A percentile compares a stretch with the other conserved stretches of the same genome.
Conservation (phyloP, 2,329 filamentous ascomycete species). For the Immersiporthe knoxdaviesiana region DNA sequence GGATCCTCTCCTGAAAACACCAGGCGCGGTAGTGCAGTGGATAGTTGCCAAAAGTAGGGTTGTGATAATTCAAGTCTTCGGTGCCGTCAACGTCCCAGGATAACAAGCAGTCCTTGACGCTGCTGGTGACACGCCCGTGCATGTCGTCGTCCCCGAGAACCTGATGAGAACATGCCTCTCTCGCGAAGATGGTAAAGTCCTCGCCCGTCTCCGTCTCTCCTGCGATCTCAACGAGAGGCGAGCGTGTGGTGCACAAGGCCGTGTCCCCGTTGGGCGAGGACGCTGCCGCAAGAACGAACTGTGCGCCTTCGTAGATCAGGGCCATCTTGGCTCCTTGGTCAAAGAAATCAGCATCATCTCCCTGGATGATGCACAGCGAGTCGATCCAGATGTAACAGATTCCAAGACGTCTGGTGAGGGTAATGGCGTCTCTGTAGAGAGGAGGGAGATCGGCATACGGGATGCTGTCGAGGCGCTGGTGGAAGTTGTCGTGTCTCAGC, state of each 20-base stretch:
- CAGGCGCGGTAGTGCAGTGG: constrained; percentile 2
- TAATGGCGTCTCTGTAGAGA: not conserved
- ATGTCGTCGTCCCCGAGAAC: no score
- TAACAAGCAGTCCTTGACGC: no score
- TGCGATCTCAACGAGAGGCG: not conserved
- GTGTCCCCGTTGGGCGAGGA: constrained; percentile 6
- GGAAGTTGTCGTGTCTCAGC: no score
- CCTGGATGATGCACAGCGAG: not conserved
- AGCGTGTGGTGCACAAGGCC: not conserved
- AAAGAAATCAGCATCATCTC: not conserved
- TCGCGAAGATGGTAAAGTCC: no score
- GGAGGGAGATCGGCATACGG: not conserved
- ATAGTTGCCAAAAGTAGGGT: no score
- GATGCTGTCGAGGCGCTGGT: no score
- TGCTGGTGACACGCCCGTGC: no score
- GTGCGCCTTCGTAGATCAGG: constrained; percentile 9
- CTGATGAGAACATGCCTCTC: no score
- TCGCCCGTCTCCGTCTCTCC: not conserved
- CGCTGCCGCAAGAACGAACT: constrained; percentile 5
- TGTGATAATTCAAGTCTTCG: no score
- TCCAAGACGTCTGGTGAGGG: not conserved
- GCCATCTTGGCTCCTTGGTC: constrained; percentile 1
- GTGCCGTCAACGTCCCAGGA: no score
- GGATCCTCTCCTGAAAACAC: constrained; percentile 7
- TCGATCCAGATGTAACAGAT: not conserved